phyloP scores from a whole-genome alignment of 371 early-diverging fungal genomes.

The Blakeslea trispora region DNA sequence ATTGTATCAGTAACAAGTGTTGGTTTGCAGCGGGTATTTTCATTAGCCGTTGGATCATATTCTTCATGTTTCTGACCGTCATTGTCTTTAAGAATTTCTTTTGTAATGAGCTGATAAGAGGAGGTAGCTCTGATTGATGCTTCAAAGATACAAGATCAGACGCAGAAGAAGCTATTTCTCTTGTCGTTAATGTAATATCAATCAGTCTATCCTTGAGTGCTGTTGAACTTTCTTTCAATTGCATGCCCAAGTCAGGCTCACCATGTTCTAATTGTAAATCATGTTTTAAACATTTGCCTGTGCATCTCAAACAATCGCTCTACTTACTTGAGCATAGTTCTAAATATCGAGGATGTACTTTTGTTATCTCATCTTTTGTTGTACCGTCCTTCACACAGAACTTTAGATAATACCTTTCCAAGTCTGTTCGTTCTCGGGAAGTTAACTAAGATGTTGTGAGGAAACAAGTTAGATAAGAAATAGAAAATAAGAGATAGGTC shows the following conservation, averaged over 20 bases:
- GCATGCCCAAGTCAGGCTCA: slow-evolving; percentile 45
- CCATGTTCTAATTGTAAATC: slow-evolving; percentile 43
- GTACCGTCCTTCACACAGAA: slow-evolving; percentile 43
- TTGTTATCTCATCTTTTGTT: slow-evolving; percentile 39
- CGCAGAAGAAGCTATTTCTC: slow-evolving; percentile 1
- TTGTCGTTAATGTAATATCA: slow-evolving; percentile 26
- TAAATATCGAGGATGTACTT: slow-evolving; percentile 58
- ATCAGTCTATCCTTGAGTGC: slow-evolving; percentile 69
- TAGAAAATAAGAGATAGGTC: background rate
- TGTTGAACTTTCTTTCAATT: slow-evolving; percentile 40
- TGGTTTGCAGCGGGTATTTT: slow-evolving; percentile 37
- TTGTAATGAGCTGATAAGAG: slow-evolving; percentile 28
- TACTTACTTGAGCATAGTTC: slow-evolving; percentile 54
- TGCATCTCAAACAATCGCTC: background rate
- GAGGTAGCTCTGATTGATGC: slow-evolving; percentile 20
- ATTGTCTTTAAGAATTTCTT: slow-evolving; percentile 56
- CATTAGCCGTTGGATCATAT: slow-evolving; percentile 43
- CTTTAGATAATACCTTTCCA: slow-evolving; percentile 78
- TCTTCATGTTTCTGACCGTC: slow-evolving; percentile 41
- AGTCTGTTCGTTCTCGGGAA: slow-evolving; percentile 58
- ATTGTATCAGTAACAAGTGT: slow-evolving; percentile 31
- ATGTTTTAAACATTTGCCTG: background rate
- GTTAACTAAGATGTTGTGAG: no score
- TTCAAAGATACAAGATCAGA: slow-evolving; percentile 10
- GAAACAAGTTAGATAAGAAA: no score